Percentiles rank a stretch among this genome's conserved stretches.
These are phyloP conservation scores for Chenopodium formosanum DNA, from an alignment of 148 eudicot species.

Conservation along the genomic window DNA sequence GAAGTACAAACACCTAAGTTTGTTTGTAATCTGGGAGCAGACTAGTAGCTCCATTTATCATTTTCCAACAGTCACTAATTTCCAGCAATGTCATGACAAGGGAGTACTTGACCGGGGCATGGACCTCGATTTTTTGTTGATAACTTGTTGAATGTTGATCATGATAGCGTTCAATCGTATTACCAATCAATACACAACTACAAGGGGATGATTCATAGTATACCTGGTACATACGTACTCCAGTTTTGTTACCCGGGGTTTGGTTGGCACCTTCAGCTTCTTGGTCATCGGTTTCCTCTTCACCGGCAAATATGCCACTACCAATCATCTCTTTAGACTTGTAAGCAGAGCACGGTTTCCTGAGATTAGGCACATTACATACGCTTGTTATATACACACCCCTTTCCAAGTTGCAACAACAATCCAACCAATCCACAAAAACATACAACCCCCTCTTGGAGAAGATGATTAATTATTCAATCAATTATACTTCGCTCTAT, in stretches of 20 bases:
- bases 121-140: neutral
- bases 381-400: neutral
- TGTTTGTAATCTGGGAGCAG: neutral
- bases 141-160: neutral
- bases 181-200: neutral
- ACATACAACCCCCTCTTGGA: neutral
- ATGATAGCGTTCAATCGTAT: neutral
- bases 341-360: constrained; percentile 86
- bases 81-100: neutral
- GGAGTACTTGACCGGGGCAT: neutral
- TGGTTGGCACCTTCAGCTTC: constrained; percentile 50
- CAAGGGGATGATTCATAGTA: neutral
- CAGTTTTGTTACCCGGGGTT: constrained; percentile 54
- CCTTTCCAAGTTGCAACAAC: neutral
- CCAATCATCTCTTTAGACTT: constrained; percentile 90
- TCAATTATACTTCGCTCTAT: neutral
- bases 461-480: neutral
- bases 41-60: neutral
- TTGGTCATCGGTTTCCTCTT: constrained; percentile 42
- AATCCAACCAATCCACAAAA: neutral
- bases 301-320: constrained; percentile 68
- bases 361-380: constrained; percentile 27
- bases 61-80: neutral
- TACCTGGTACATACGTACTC: constrained; percentile 86
- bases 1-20: neutral